phyloP scores from a whole-genome alignment of 2,329 filamentous ascomycete genomes.

The Calonectria honghensis region DNA sequence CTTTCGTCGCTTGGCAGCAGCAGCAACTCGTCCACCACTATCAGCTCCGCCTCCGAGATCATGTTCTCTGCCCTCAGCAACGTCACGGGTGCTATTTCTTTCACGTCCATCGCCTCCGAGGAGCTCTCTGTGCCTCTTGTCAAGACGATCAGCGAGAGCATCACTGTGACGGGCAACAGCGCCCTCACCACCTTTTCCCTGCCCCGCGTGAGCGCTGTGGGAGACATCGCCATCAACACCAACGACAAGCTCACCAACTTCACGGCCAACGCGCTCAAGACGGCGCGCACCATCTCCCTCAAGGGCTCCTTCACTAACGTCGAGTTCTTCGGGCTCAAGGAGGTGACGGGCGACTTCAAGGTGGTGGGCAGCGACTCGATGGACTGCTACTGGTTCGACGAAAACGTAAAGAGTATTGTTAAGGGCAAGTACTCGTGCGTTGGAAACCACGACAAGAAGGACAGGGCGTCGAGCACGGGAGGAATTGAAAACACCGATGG shows the following conservation, averaged over 20 bases:
- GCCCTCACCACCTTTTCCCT: slow-evolving; percentile 52
- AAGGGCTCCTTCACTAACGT: slow-evolving; percentile 53
- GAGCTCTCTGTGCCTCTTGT: slow-evolving; percentile 53
- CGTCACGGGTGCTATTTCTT: slow-evolving; percentile 51
- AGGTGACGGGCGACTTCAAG: slow-evolving; percentile 56
- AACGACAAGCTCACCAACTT: slow-evolving; percentile 54
- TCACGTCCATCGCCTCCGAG: slow-evolving; percentile 47
- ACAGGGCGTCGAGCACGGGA: slow-evolving; percentile 53
- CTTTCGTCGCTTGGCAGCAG: slow-evolving; percentile 50
- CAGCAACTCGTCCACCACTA: slow-evolving; percentile 53
- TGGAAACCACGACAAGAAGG: slow-evolving; percentile 53
- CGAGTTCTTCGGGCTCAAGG: slow-evolving; percentile 53
- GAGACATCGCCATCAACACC: slow-evolving; percentile 49
- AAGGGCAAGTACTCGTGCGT: slow-evolving; percentile 52
- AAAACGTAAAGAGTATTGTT: slow-evolving; percentile 53
- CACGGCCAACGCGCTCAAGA: slow-evolving; percentile 55
- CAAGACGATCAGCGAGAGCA: slow-evolving; percentile 50
- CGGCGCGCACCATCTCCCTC: slow-evolving; percentile 51
- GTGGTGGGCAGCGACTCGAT: slow-evolving; percentile 52
- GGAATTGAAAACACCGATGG: slow-evolving; percentile 55
- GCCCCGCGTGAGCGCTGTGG: slow-evolving; percentile 47
- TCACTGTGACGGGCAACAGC: slow-evolving; percentile 53
- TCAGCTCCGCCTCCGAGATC: slow-evolving; percentile 45
- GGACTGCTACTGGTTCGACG: slow-evolving; percentile 58
- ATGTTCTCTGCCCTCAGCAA: slow-evolving; percentile 51